Conservation (phyloP, 495 filamentous ascomycete species). For the Xylaria scruposa region DNA sequence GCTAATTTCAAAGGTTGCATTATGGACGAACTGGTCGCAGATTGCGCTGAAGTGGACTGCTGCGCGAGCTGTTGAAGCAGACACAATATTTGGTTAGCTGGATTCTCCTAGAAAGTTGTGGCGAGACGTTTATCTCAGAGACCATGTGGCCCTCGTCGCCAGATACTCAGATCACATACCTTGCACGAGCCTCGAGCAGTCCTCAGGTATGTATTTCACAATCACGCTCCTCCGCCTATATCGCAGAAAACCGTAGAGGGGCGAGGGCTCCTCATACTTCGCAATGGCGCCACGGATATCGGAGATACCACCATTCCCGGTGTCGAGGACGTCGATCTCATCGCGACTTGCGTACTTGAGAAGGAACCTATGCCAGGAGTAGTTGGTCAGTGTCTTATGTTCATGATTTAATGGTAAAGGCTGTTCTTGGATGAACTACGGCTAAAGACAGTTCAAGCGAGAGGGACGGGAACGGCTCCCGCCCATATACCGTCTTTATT, state of each 20-base stretch:
- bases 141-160: conserved; percentile 21
- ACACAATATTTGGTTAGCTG: conserved; percentile 16
- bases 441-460: conserved; percentile 22
- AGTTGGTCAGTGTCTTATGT: conserved; percentile 29
- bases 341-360: conserved; percentile 91
- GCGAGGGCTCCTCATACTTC: conserved; percentile 79
- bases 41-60: conserved; percentile 93
- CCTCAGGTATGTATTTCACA: conserved; percentile 90
- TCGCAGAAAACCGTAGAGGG: conserved; percentile 88
- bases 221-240: conserved; percentile 91
- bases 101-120: background rate
- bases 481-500: conserved; percentile 1
- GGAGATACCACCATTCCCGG: conserved; percentile 81
- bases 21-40: conserved; percentile 84
- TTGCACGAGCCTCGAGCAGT: conserved; percentile 86
- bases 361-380: conserved; percentile 73
- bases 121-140: background rate
- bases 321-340: conserved; percentile 78
- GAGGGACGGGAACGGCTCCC: conserved; percentile 8
- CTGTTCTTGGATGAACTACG: background rate
- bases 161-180: conserved; percentile 59
- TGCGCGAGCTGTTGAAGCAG: conserved; percentile 70
- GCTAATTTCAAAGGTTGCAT: conserved; percentile 77
- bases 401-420: background rate
- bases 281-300: conserved; percentile 82